phyloP scores from a whole-genome alignment of 2,329 filamentous ascomycete genomes.

The Nannizziopsis barbatae region DNA sequence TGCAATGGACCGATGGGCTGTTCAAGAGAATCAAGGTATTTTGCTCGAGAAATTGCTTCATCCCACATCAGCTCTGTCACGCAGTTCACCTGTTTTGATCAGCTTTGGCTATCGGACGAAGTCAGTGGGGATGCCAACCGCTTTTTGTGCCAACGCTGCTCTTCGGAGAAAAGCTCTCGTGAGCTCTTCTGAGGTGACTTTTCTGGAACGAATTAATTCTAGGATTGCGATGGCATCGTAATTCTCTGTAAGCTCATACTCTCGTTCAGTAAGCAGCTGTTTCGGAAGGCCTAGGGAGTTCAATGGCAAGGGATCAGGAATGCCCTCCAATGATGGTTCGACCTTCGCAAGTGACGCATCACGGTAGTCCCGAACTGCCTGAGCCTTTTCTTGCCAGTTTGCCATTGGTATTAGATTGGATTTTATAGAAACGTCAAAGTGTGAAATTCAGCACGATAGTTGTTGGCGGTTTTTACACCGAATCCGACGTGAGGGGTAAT shows the following conservation, averaged over 20 bases:
- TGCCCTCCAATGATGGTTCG: conserved; percentile 16
- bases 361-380: conserved; percentile 18
- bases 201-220: conserved; percentile 34
- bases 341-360: conserved; percentile 19
- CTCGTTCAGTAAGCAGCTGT: conserved; percentile 36
- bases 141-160: conserved; percentile 43
- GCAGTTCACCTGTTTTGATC: conserved; percentile 42
- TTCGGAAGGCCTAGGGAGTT: conserved; percentile 30
- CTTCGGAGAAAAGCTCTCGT: conserved; percentile 45
- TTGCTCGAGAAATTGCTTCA: conserved; percentile 38
- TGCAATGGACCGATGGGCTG: conserved; percentile 48
- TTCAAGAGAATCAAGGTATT: conserved; percentile 36
- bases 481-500: too few species aligned
- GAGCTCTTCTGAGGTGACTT: conserved; percentile 37
- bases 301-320: conserved; percentile 16
- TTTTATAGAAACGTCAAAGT: not conserved
- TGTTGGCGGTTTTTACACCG: too few species aligned
- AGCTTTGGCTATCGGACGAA: not conserved
- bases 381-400: conserved; percentile 17
- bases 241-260: conserved; percentile 42
- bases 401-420: conserved; percentile 5
- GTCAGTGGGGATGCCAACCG: conserved; percentile 30
- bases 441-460: too few species aligned
- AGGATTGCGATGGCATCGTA: conserved; percentile 36
- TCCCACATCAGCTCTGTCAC: conserved; percentile 44